phyloP scores from a whole-genome alignment of 23 red algal species.

The Gracilaria gracilis region DNA sequence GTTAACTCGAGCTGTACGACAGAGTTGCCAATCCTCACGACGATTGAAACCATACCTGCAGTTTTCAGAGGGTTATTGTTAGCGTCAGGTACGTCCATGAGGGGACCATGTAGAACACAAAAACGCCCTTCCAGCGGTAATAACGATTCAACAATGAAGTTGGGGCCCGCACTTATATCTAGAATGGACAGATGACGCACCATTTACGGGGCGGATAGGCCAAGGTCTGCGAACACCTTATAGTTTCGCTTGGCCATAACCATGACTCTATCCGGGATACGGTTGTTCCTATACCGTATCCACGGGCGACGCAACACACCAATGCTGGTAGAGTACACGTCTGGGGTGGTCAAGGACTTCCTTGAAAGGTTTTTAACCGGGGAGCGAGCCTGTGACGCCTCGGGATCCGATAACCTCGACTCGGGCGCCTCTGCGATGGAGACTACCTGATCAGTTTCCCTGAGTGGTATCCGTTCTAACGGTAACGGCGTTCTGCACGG shows the following conservation, averaged over 20 bases:
- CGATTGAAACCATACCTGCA: too few relatives aligned
- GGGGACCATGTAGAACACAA: background rate
- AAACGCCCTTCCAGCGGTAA: background rate
- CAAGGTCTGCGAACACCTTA: too few relatives aligned
- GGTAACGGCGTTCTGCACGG: too few relatives aligned
- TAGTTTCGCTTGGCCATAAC: too few relatives aligned
- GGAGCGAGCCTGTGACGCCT: too few relatives aligned
- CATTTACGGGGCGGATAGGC: too few relatives aligned
- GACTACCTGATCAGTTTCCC: background rate
- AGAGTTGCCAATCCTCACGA: background rate
- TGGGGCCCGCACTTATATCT: too few relatives aligned
- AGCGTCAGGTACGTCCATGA: background rate
- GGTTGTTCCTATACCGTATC: background rate
- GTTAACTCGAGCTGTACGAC: background rate
- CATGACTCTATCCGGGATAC: too few relatives aligned
- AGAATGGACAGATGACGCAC: too few relatives aligned
- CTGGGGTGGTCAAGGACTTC: background rate
- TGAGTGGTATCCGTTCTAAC: background rate
- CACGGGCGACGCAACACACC: too few relatives aligned
- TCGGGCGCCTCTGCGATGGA: background rate
- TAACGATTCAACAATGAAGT: too few relatives aligned
- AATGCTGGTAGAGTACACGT: background rate
- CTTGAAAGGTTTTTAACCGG: background rate
- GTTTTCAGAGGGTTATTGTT: background rate
- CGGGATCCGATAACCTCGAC: background rate